A percentile compares a stretch with the other conserved stretches of the same genome.
These are phyloP conservation scores for Mortierella sp. DNA, from an alignment of 371 early-diverging fungal genomes.

Conservation along the genomic window DNA sequence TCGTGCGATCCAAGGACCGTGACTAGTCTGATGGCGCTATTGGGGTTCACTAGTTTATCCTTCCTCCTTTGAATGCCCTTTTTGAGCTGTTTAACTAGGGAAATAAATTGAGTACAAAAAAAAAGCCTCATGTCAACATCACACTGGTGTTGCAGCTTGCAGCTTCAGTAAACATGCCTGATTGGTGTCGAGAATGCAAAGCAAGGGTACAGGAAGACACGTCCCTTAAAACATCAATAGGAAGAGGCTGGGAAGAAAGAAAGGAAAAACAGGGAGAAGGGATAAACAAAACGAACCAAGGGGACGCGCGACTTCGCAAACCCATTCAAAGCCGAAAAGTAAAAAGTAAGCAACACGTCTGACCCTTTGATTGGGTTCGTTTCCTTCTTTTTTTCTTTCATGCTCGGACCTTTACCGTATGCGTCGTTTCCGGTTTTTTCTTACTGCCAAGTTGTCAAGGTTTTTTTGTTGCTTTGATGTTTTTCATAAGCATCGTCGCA, in stretches of 20 bases:
- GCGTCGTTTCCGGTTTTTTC: background rate
- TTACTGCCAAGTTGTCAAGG: background rate
- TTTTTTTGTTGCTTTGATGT: background rate
- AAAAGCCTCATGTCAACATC: too few species aligned
- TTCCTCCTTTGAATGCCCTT: too few species aligned
- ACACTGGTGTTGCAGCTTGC: too few species aligned
- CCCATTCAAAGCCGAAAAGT: background rate
- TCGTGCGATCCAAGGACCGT: too few species aligned
- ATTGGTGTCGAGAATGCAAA: background rate
- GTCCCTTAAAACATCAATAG: too few species aligned
- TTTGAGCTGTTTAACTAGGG: too few species aligned
- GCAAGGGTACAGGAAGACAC: background rate
- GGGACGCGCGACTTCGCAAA: background rate
- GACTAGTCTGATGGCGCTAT: too few species aligned
- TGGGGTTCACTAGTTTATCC: too few species aligned
- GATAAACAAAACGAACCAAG: background rate
- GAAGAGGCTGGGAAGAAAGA: background rate
- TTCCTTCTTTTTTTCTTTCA: background rate
- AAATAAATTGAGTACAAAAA: too few species aligned
- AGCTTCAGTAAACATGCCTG: background rate
- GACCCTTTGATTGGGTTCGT: background rate
- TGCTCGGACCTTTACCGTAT: background rate
- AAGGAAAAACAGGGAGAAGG: background rate
- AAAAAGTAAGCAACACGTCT: background rate
- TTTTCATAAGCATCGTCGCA: too few species aligned